These are phyloP conservation scores for Pachysolen tannophilus DNA, from an alignment of 805 yeast species.

Conservation along the genomic window DNA sequence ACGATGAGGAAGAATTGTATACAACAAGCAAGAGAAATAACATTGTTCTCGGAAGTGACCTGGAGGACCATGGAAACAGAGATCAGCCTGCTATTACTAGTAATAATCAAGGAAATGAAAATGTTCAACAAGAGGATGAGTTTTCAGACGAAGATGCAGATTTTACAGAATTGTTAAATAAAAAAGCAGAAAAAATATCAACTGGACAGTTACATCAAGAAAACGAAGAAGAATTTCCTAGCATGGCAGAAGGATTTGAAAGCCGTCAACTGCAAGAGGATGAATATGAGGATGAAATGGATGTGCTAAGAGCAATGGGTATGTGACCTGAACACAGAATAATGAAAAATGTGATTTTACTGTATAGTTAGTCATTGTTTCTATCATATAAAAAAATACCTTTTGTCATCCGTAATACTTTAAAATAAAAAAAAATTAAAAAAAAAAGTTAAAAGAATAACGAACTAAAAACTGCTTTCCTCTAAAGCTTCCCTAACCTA, in stretches of 20 bases:
- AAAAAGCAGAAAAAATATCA: conserved; percentile 10
- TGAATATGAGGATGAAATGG: conserved; percentile 32
- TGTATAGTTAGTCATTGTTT: too few relatives aligned
- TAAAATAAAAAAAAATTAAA: too few relatives aligned
- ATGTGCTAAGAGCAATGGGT: conserved; percentile 37
- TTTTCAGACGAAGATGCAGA: conserved; percentile 25
- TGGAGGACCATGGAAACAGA: neutral
- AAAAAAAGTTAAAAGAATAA: too few relatives aligned
- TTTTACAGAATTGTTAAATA: conserved; percentile 9
- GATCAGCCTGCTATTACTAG: neutral
- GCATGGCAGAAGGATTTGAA: too few relatives aligned
- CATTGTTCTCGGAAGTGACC: too few relatives aligned
- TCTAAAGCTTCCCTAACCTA: too few relatives aligned
- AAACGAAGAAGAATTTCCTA: neutral
- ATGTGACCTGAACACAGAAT: too few relatives aligned
- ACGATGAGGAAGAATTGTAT: conserved; percentile 15
- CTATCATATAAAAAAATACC: too few relatives aligned
- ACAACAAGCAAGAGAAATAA: conserved; percentile 9
- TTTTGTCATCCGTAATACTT: too few relatives aligned
- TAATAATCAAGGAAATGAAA: neutral
- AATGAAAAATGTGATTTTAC: too few relatives aligned
- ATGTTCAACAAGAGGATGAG: conserved; percentile 15
- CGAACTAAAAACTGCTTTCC: too few relatives aligned
- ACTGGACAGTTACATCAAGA: neutral
- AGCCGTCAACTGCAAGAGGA: conserved; percentile 20